These are phyloP conservation scores for Kregervanrija fluxuum DNA, from an alignment of 805 yeast genomes.

Conservation along the genomic window DNA sequence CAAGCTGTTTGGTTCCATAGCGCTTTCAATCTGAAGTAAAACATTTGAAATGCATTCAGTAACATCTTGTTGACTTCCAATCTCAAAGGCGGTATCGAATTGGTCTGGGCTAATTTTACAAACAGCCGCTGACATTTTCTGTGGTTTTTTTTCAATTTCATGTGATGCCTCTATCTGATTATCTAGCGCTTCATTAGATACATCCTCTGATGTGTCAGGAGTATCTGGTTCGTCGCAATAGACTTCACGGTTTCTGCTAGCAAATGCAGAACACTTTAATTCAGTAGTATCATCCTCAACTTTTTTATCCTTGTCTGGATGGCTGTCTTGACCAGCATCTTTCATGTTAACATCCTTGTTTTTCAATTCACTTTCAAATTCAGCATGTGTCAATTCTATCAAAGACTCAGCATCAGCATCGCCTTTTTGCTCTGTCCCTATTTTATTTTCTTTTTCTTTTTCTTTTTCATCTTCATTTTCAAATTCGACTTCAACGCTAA, in stretches of 20 bases:
- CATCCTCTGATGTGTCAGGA: too few species aligned
- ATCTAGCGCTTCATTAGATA: too few species aligned
- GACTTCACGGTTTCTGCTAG: too few species aligned
- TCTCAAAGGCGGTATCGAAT: slow-evolving; percentile 65
- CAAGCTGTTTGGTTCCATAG: slow-evolving; percentile 56
- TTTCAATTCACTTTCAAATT: neutral
- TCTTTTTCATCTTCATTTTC: slow-evolving; percentile 17
- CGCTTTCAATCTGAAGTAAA: slow-evolving; percentile 82
- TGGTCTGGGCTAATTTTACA: slow-evolving; percentile 49
- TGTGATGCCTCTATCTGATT: too few species aligned
- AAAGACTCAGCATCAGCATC: slow-evolving; percentile 2
- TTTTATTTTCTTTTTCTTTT: slow-evolving; percentile 3
- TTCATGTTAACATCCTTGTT: neutral
- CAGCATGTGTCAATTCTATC: too few species aligned
- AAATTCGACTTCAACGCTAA: slow-evolving; percentile 59
- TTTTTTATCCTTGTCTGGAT: slow-evolving; percentile 8
- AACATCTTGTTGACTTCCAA: slow-evolving; percentile 94
- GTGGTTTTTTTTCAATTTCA: too few species aligned
- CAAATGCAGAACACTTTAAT: too few species aligned
- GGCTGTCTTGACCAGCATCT: neutral
- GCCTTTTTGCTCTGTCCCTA: slow-evolving; percentile 7
- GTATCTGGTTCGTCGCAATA: too few species aligned
- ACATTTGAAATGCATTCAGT: slow-evolving; percentile 97
- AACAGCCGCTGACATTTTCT: slow-evolving; percentile 16
- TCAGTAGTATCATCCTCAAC: slow-evolving; percentile 21